phyloP scores from a whole-genome alignment of 352 stramenopile genomes.

The Hyaloperonospora arabidopsidis region DNA sequence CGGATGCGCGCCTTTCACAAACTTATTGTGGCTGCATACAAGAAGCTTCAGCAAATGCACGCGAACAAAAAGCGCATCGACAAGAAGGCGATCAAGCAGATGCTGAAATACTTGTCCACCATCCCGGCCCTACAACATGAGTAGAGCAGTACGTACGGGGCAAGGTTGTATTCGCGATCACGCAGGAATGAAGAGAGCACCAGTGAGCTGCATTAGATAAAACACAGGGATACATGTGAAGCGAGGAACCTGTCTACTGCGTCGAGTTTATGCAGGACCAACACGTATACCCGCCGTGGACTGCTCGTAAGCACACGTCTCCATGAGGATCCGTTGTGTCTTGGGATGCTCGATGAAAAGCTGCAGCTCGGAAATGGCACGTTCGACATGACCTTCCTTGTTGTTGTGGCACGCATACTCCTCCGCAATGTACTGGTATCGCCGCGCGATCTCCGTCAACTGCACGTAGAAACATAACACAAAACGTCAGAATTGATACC shows the following conservation, averaged over 20 bases:
- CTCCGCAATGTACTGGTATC: conserved; percentile 67
- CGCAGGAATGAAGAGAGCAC: not conserved
- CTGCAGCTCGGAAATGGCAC: conserved; percentile 64
- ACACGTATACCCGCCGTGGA: conserved; percentile 66
- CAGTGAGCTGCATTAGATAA: not conserved
- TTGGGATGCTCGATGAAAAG: conserved; percentile 67
- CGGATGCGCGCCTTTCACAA: conserved; percentile 34
- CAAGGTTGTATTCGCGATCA: conserved; percentile 6
- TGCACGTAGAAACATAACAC: conserved; percentile 15
- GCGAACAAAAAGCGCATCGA: conserved; percentile 73
- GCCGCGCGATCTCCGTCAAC: conserved; percentile 69
- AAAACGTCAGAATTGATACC: not conserved
- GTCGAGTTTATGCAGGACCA: conserved; percentile 33
- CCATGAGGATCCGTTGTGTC: conserved; percentile 56
- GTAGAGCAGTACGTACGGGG: conserved; percentile 1
- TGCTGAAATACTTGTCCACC: conserved; percentile 70
- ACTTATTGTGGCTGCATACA: conserved; percentile 62
- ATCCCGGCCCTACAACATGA: conserved; percentile 50
- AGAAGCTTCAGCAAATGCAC: conserved; percentile 59
- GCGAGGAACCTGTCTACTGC: not conserved
- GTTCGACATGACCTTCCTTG: conserved; percentile 60
- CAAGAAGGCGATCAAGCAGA: conserved; percentile 79
- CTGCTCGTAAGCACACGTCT: conserved; percentile 50
- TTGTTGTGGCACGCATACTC: conserved; percentile 54
- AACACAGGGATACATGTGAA: not conserved